A percentile compares a stretch with the other conserved stretches of the same genome.
Conservation (phyloP, 129 eudicot species). For the Chrysanthemum makinoi region DNA sequence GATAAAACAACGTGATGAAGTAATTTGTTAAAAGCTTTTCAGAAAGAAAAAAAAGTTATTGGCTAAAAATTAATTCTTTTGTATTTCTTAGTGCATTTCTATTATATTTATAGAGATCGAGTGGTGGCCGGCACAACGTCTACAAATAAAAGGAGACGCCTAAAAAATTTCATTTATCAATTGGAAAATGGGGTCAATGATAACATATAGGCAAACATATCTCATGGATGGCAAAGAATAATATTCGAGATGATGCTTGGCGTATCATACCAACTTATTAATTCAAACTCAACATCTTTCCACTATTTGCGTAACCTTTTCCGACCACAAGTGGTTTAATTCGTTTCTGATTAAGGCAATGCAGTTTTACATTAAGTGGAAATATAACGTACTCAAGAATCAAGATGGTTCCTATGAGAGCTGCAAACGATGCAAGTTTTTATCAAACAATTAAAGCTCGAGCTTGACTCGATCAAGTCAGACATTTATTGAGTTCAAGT, state of each 20-base stretch:
- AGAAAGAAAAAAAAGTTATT: not conserved
- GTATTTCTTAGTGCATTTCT: not conserved
- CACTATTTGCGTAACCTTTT: not conserved
- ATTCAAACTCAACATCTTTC: not conserved
- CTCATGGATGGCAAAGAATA: not conserved
- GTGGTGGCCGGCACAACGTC: not conserved
- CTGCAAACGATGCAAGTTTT: too few species aligned
- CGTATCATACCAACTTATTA: conserved; percentile 14
- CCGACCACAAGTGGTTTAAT: not conserved
- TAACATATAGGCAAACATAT: not conserved
- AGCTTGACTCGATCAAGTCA: too few species aligned
- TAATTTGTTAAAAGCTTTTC: too few species aligned
- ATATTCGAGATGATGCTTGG: conserved; percentile 13
- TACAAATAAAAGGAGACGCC: too few species aligned
- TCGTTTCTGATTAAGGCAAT: too few species aligned
- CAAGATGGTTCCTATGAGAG: too few species aligned
- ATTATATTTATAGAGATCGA: not conserved
- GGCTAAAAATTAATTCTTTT: not conserved
- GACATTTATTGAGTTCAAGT: too few species aligned
- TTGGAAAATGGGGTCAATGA: not conserved
- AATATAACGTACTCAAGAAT: too few species aligned
- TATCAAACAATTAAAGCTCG: too few species aligned
- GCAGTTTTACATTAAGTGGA: too few species aligned
- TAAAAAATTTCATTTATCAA: too few species aligned
- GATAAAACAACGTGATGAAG: too few species aligned